A percentile compares a stretch with the other conserved stretches of the same genome.
Evolutionary conservation across 768 basidiomycete species (phyloP).

Genomic region (Clitopilus hobsonii): DNA sequence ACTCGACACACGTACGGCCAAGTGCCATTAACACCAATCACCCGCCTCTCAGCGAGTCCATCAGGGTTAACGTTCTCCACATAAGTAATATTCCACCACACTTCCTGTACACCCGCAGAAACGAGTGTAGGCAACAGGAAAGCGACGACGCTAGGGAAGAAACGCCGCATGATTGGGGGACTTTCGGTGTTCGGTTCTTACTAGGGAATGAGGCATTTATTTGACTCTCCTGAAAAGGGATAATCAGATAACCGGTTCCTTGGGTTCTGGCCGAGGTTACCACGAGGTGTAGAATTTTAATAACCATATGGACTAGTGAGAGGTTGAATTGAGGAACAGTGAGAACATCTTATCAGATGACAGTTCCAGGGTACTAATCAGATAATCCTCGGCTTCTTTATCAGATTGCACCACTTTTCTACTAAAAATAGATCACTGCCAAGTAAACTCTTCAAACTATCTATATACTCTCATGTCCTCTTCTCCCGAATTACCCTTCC

Average conservation of each 20-base stretch:
- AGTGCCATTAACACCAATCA: constrained; percentile 84
- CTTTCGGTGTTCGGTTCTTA: too few species aligned
- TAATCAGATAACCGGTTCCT: too few species aligned
- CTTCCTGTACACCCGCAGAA: constrained; percentile 64
- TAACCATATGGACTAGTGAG: too few species aligned
- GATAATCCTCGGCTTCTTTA: background rate
- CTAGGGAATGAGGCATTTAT: too few species aligned
- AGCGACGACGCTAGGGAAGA: background rate
- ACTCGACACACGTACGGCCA: constrained; percentile 75
- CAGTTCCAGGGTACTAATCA: constrained; percentile 1
- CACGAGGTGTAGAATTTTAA: too few species aligned
- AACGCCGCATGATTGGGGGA: background rate
- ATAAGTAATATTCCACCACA: constrained; percentile 93
- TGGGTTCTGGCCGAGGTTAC: too few species aligned
- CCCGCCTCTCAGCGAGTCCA: constrained; percentile 69
- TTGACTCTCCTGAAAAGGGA: too few species aligned
- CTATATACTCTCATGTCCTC: constrained; percentile 1
- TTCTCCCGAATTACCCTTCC: constrained; percentile 9
- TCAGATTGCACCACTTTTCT: too few species aligned
- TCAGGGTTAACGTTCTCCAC: constrained; percentile 79
- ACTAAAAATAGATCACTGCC: too few species aligned
- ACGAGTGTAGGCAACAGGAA: constrained; percentile 27
- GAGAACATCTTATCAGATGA: background rate
- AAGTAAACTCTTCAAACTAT: too few species aligned
- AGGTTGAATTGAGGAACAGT: background rate